These are phyloP conservation scores for Diaporthe sp. DNA, from an alignment of 2,329 filamentous ascomycete genomes.

Conservation along the genomic window DNA sequence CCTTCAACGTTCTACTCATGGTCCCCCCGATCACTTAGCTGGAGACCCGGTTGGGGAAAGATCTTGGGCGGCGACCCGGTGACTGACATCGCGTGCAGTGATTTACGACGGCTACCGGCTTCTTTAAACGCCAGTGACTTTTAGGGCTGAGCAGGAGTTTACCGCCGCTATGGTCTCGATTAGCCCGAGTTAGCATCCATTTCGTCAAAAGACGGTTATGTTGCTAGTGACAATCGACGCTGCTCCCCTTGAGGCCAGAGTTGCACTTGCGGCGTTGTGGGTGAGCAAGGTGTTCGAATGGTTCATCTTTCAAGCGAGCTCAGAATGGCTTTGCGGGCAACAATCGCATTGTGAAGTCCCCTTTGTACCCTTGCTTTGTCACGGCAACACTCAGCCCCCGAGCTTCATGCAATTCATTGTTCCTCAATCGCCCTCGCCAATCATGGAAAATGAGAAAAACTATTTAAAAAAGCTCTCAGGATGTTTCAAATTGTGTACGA, in stretches of 20 bases:
- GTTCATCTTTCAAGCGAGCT: background rate
- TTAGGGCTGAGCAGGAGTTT: too few relatives aligned
- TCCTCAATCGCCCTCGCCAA: too few relatives aligned
- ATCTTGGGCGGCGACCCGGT: background rate
- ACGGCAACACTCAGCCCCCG: background rate
- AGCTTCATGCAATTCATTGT: background rate
- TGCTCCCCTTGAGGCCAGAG: background rate
- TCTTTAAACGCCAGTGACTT: background rate
- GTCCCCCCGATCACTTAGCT: too few relatives aligned
- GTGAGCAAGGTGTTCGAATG: background rate
- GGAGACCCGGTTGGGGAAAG: too few relatives aligned
- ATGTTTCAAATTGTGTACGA: too few relatives aligned
- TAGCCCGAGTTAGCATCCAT: too few relatives aligned
- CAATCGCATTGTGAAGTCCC: background rate
- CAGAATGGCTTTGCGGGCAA: background rate
- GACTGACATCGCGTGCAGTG: background rate
- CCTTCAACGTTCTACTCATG: background rate
- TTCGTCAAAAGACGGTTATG: background rate
- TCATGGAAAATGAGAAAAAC: background rate
- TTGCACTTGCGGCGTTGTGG: background rate
- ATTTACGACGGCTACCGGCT: constrained; percentile 37
- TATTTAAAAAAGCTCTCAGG: background rate
- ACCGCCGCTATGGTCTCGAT: background rate
- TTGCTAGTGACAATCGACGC: background rate
- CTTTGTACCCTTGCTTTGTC: constrained; percentile 5